Percentiles rank a stretch among this genome's conserved stretches.
These are phyloP conservation scores for Phyllostachys edulis DNA, from an alignment of 176 grass and related monocot species.

Conservation along the genomic window DNA sequence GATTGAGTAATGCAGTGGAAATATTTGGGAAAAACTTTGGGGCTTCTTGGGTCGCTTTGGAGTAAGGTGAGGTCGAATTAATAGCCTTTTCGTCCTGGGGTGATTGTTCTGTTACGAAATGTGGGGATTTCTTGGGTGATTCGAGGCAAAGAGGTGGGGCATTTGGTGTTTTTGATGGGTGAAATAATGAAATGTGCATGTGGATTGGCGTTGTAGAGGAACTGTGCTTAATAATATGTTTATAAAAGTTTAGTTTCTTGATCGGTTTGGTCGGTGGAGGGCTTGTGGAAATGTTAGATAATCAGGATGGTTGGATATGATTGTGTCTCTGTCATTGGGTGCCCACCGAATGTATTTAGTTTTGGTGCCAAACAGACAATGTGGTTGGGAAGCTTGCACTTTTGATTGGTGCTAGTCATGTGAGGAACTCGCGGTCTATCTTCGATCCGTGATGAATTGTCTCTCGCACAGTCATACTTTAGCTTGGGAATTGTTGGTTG, in stretches of 20 bases:
- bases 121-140: neutral
- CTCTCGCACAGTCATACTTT: neutral
- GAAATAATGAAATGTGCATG: neutral
- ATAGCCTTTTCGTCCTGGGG: neutral
- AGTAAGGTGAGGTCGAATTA: neutral
- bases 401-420: neutral
- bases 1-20: neutral
- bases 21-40: neutral
- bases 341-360: neutral
- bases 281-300: neutral
- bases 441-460: neutral
- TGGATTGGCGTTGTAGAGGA: neutral
- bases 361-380: constrained; percentile 1
- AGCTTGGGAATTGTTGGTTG: neutral
- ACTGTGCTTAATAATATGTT: constrained; percentile 11
- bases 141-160: neutral
- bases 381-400: neutral
- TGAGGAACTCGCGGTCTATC: neutral
- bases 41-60: neutral
- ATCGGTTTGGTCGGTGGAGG: constrained; percentile 3
- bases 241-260: neutral
- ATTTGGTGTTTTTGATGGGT: neutral
- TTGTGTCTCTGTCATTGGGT: neutral
- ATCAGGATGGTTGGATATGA: neutral
- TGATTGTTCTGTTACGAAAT: neutral